Evolutionary conservation across 192 early-diverging fungal species (phyloP), one percentile per base, ranked within the genome.

Genomic region (Lunasporangiospora selenospora): DNA sequence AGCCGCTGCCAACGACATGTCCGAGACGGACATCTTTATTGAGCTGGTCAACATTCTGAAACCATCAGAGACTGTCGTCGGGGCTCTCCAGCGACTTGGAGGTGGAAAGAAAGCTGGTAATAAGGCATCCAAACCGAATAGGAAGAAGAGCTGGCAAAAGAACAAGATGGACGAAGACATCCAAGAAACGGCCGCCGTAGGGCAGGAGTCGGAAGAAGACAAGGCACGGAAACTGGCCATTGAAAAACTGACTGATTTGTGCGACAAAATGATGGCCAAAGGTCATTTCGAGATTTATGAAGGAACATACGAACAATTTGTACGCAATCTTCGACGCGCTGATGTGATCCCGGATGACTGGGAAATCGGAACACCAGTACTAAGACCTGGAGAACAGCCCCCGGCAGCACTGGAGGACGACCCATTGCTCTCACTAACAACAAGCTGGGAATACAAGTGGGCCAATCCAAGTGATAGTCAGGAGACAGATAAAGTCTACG

Each of bases 221-320:
- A 34, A 24, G 1, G 50, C 76, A 23, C 56, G 83, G 42, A 82
- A 77, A 31, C 42, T 50, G 37, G 57, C 49, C 3, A 90, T 92
- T 32, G 89, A 92, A 50, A 53, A 55, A 18, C 62, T 92, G 16
- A 90, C 90, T 2, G 89, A 83, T 26, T 67, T 92, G 24, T 84
- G 85, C 6, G 89, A 92, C 63, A 85, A 80, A 62, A 82, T 87
- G 67, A 86, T 92, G 90, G 85, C 81, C 5, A 58, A 85, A 16
- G 89, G 89, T 18, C 76, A 89, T 46, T 81, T 85, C 53, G 62
- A 82, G 45, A 79, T 92, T 33, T 92, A 92, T 53, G 85, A 89
- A 18, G 81, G 85, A 24, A 86, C 87, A 1, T 90, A 82, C 61
- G 90, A 92, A 58, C 79, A 84, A 46, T 71, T 87, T 5, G 77